These are phyloP conservation scores for Neofusicoccum umdonicola DNA, from an alignment of 2,329 filamentous ascomycete genomes.

Conservation along the genomic window DNA sequence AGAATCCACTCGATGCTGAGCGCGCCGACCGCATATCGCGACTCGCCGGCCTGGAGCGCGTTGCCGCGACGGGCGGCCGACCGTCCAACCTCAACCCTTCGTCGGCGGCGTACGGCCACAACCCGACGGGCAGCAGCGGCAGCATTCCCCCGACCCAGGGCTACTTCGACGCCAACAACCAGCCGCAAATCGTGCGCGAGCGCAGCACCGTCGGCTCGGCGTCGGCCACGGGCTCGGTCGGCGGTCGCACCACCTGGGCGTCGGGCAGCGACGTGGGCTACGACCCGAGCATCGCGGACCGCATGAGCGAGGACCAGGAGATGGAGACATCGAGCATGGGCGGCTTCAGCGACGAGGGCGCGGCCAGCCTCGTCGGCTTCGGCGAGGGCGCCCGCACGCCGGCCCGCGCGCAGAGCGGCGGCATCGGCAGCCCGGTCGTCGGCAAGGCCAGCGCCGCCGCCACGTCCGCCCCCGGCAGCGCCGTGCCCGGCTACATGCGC, in stretches of 20 bases:
- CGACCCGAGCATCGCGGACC: slow-evolving; percentile 57
- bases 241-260: slow-evolving; percentile 66
- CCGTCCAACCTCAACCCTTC: slow-evolving; percentile 43
- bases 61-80: slow-evolving; percentile 68
- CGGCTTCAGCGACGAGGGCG: slow-evolving; percentile 84
- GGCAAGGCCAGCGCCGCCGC: slow-evolving; percentile 40
- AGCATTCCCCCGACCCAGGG: slow-evolving; percentile 49
- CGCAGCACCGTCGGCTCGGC: slow-evolving; percentile 87
- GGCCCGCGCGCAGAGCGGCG: slow-evolving; percentile 53
- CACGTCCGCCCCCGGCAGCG: slow-evolving; percentile 17
- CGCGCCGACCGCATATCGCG: slow-evolving; percentile 94
- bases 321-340: slow-evolving; percentile 64
- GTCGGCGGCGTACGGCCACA: slow-evolving; percentile 39
- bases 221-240: slow-evolving; percentile 77
- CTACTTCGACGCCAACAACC: slow-evolving; percentile 78
- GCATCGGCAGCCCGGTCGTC: slow-evolving; percentile 75
- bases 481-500: slow-evolving; percentile 11
- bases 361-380: slow-evolving; percentile 82
- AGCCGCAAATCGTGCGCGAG: slow-evolving; percentile 65
- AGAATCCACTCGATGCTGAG: slow-evolving; percentile 81
- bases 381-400: slow-evolving; percentile 76
- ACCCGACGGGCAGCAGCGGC: slow-evolving; percentile 29
- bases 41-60: slow-evolving; percentile 83
- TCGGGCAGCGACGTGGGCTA: slow-evolving; percentile 57
- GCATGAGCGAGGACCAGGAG: slow-evolving; percentile 66